Base-by-base conservation (phyloP, 805 yeast genomes). In the Cyberlindnera xylosilytica region DNA sequence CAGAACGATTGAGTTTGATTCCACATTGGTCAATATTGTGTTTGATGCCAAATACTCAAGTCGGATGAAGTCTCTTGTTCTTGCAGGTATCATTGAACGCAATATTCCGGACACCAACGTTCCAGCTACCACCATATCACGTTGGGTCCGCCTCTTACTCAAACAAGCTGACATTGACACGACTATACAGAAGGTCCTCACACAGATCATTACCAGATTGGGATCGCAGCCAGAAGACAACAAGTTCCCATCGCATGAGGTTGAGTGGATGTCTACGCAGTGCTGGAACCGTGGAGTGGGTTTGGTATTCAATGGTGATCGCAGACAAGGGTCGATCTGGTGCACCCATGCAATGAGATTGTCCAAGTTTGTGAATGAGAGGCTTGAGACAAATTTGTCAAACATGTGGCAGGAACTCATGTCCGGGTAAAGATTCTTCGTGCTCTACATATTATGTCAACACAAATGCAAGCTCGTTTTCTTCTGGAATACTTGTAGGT, bases 211-310 rank as follows among this genome's bases (percentile, higher is more conserved):
- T 16, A 38, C 44, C 8, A 41, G 46, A 26, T 39, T 42, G 8
- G 38, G 43, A 13, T 27, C 23, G 15, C 40, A 41, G 29, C 29
- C 27, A 2, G 41, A 30, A 34, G 32, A 33, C 4, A 23, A 49
- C 20, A 29, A 28, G 23, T 23, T 55, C 15, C 53, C 50, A 12
- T 46, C 36, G 0, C 49, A 58, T 44, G 72, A 68, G 38, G 38
- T 65, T 24, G 72, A 68, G 49, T 61, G 63, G 61, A 45, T 70
- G 8, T 57, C 68, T 1, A 62, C 66, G 2, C 48, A 56, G 1
- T 54, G 64, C 34, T 70, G 74, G 74, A 69, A 70, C 36, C 49
- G 51, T 32, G 73, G 73, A 1, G 63, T 69, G 4, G 57, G 41
- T 13, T 36, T 42, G n/a, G 26, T 49, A 11, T 50, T 54, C 27